phyloP scores from a whole-genome alignment of 371 early-diverging fungal genomes.

The Zychaea mexicana region DNA sequence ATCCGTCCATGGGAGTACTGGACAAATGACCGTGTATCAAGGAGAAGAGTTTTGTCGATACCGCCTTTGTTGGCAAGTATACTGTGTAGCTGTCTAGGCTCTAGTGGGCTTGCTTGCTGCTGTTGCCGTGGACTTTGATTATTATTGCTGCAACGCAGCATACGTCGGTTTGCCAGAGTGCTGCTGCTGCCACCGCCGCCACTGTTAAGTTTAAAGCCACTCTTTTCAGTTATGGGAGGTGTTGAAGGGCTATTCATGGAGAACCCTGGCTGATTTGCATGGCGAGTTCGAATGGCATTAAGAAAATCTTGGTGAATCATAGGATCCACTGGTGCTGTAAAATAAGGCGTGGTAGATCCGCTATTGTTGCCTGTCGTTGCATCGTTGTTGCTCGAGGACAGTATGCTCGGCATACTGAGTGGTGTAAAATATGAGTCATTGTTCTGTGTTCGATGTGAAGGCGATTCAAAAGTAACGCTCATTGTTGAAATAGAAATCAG shows the following conservation, averaged over 20 bases:
- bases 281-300: slow-evolving; percentile 50
- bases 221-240: neutral
- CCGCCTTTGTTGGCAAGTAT: slow-evolving; percentile 46
- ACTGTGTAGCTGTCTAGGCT: slow-evolving; percentile 6
- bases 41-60: slow-evolving; percentile 35
- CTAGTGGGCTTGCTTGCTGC: slow-evolving; percentile 2
- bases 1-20: slow-evolving; percentile 51
- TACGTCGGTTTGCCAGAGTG: slow-evolving; percentile 9
- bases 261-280: slow-evolving; percentile 39
- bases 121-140: slow-evolving; percentile 7
- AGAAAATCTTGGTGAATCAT: slow-evolving; percentile 48
- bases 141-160: neutral
- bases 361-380: neutral
- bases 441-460: slow-evolving; percentile 23
- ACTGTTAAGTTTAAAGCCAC: neutral
- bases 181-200: neutral
- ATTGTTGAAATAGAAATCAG: slow-evolving; percentile 16
- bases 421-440: slow-evolving; percentile 51
- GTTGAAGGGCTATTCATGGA: slow-evolving; percentile 15
- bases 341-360: slow-evolving; percentile 43
- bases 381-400: slow-evolving; percentile 13
- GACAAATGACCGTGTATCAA: slow-evolving; percentile 62
- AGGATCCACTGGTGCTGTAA: slow-evolving; percentile 51
- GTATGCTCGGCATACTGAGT: slow-evolving; percentile 29
- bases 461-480: slow-evolving; percentile 50